Evolutionary conservation across 176 grass and related monocot species (phyloP), one percentile per base, ranked within the genome.

Genomic region (Aegilops bicornis): DNA sequence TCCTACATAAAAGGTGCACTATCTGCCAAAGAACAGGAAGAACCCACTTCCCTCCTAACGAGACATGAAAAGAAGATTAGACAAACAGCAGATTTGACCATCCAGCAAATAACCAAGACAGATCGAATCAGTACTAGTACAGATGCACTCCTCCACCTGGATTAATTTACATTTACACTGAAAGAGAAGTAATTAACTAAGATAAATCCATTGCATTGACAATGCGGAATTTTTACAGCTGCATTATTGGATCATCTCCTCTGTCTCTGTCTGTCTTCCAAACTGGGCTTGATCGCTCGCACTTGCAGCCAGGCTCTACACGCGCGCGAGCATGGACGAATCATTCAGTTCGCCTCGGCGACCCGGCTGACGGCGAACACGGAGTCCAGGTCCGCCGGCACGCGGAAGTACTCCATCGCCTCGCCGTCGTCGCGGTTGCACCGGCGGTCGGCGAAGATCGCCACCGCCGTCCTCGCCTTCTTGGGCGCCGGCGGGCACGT

Each of bases 401-500:
- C 86, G 77, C 89, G 86, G 86, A 64, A 91, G 86, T 88, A 91
- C 77, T 91, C 89, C 70, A 62, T 10, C 39, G 61, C 39, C 29
- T 88, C 89, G 50, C 77, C 82, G 86, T 61, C 80, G 35, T 77
- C 82, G 50, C 82, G 68, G 89, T 88, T 77, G 77, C 89, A 91
- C 60, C 81, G 48, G 76, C 68, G 69, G 5, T 82, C 29, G 11
- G 37, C 48, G 50, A 77, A 2, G 62, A 88, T 63, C 12, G 77
- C 25, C 69, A 88, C 89, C 14, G 77, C 78, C 77, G 39, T 82
- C 39, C 85, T 81, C 9, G 86, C 62, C 77, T 91, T 91, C 89
- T 91, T 91, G 13, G 89, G 89, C 6, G 89, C 89, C n/a, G 89
- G 89, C 0, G 89, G 89, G 70, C 89, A 91, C 70, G 86, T 77